phyloP scores from a whole-genome alignment of 2,329 filamentous ascomycete genomes.

The Curvularia hawaiiensis region DNA sequence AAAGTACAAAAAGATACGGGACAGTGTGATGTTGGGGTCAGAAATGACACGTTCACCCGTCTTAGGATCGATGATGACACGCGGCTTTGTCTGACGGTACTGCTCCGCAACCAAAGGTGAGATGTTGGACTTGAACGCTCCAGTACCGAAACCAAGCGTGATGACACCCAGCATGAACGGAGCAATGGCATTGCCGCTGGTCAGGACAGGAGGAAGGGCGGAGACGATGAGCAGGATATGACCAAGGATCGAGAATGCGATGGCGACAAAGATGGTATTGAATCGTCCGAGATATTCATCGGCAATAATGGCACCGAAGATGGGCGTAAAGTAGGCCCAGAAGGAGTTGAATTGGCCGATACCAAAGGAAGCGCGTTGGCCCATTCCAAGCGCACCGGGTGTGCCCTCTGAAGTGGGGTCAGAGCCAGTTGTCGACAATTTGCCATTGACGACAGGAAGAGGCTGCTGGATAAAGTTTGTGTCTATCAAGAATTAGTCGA shows the following conservation, averaged over 20 bases:
- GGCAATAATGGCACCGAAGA: slow-evolving; percentile 62
- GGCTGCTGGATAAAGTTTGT: slow-evolving; percentile 49
- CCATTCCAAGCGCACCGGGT: slow-evolving; percentile 45
- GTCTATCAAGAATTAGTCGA: slow-evolving; percentile 30
- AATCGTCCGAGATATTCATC: slow-evolving; percentile 65
- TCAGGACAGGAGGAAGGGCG: slow-evolving; percentile 55
- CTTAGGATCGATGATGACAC: slow-evolving; percentile 58
- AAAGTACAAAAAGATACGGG: slow-evolving; percentile 60
- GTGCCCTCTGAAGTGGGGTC: slow-evolving; percentile 39
- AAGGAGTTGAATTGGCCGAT: slow-evolving; percentile 48
- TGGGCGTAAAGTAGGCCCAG: slow-evolving; percentile 49
- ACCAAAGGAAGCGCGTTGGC: slow-evolving; percentile 46
- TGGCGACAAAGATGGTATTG: slow-evolving; percentile 62
- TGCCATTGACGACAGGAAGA: slow-evolving; percentile 44
- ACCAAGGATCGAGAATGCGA: slow-evolving; percentile 57
- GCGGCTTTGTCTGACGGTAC: slow-evolving; percentile 63
- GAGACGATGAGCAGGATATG: slow-evolving; percentile 61
- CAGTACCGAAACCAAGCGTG: slow-evolving; percentile 53
- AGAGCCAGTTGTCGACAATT: slow-evolving; percentile 38
- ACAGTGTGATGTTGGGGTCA: slow-evolving; percentile 70
- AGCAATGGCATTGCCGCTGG: slow-evolving; percentile 52
- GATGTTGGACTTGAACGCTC: slow-evolving; percentile 54
- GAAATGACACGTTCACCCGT: slow-evolving; percentile 72
- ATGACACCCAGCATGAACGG: slow-evolving; percentile 59
- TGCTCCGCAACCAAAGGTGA: slow-evolving; percentile 74